Conservation (phyloP, 1,139 yeast species). For the Nadsonia starkeyi-henricii region DNA sequence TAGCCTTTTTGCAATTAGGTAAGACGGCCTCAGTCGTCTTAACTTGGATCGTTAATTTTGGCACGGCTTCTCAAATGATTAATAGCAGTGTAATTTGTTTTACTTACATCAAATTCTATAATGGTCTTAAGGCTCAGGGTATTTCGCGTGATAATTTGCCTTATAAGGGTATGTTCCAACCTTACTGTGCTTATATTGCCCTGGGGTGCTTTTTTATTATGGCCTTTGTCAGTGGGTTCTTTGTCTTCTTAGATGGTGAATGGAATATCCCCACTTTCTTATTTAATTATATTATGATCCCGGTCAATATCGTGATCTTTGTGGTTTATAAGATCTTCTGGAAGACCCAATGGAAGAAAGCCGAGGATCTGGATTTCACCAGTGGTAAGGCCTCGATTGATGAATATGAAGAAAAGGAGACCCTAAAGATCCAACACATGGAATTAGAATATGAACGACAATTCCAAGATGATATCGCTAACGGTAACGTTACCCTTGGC, state of each 20-base stretch:
- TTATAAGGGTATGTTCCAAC: constrained; percentile 40
- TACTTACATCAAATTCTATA: constrained; percentile 50
- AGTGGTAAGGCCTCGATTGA: constrained; percentile 46
- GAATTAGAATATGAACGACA: background rate
- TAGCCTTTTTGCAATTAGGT: constrained; percentile 46
- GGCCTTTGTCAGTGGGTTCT: constrained; percentile 54
- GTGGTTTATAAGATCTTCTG: constrained; percentile 41
- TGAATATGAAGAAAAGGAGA: constrained; percentile 16
- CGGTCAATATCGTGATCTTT: constrained; percentile 44
- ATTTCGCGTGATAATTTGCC: constrained; percentile 43
- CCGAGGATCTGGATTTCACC: constrained; percentile 40
- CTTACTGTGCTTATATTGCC: constrained; percentile 34
- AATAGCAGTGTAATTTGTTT: constrained; percentile 52
- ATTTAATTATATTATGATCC: constrained; percentile 55
- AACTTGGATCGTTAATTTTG: constrained; percentile 60
- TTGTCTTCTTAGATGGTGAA: constrained; percentile 47
- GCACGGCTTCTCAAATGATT: constrained; percentile 68
- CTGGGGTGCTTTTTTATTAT: constrained; percentile 38
- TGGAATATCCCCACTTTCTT: constrained; percentile 52
- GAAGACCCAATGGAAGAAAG: constrained; percentile 36
- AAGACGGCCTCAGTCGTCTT: constrained; percentile 50
- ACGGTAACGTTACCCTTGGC: background rate
- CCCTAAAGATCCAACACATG: background rate
- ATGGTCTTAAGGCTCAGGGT: constrained; percentile 47
- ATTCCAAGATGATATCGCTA: background rate